Percentiles rank a stretch among this genome's conserved stretches.
Conservation (phyloP, 202 grass and related monocot species). For the Bolboschoenoplectus hybrid region DNA sequence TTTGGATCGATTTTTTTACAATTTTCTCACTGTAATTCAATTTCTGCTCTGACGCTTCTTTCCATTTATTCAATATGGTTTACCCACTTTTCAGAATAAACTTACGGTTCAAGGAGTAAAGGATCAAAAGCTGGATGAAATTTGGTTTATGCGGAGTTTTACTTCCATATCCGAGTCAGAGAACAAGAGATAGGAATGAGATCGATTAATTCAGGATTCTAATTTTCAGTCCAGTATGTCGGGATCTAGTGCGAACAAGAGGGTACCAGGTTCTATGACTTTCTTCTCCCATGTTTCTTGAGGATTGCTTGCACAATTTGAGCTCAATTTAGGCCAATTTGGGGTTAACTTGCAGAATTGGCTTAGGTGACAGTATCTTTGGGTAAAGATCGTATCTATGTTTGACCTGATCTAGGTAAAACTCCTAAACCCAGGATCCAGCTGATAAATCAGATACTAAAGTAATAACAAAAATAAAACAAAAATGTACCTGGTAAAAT, state of each 20-base stretch:
- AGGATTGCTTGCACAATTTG: not conserved
- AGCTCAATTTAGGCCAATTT: not conserved
- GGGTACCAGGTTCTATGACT: not conserved
- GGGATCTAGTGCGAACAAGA: not conserved
- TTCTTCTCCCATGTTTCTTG: not conserved
- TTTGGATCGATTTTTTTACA: not conserved
- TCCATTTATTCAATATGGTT: not conserved
- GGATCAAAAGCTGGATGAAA: not conserved
- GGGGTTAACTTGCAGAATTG: not conserved
- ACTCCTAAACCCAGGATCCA: not conserved
- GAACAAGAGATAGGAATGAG: not conserved
- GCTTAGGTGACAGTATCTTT: not conserved
- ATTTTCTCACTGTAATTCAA: conserved; percentile 6
- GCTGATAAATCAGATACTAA: not conserved
- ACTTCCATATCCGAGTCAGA: not conserved
- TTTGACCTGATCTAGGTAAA: not conserved
- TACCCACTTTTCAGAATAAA: not conserved
- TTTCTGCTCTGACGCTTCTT: not conserved
- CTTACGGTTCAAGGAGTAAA: conserved; percentile 9
- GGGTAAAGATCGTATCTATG: not conserved
- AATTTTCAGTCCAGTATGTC: not conserved
- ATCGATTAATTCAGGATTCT: not conserved
- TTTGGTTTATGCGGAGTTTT: not conserved
- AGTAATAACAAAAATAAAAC: not conserved
- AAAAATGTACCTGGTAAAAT: conserved; percentile 55